Conservation (phyloP, 2,329 filamentous ascomycete species). For the Penicillium vulpinum region DNA sequence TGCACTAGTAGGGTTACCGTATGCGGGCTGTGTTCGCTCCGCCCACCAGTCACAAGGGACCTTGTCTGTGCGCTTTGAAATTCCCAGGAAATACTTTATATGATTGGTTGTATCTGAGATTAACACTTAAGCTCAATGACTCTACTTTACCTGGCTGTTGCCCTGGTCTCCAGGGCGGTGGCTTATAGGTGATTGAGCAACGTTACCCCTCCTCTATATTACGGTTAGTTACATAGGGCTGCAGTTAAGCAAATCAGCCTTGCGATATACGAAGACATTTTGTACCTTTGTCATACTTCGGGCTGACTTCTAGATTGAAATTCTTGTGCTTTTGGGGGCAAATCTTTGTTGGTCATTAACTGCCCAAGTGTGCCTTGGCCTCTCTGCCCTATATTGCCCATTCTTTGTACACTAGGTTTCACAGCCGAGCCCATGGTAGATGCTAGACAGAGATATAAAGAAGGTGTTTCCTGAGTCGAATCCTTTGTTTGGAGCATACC, state of each 20-base stretch:
- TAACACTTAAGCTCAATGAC: neutral
- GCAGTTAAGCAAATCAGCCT: neutral
- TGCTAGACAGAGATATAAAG: slow-evolving; percentile 1
- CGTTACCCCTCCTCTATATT: neutral
- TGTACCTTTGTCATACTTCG: neutral
- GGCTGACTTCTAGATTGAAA: neutral
- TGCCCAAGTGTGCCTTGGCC: slow-evolving; percentile 2
- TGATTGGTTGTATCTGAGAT: neutral
- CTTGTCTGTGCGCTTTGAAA: neutral
- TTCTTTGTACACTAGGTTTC: neutral
- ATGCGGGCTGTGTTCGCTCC: slow-evolving; percentile 7
- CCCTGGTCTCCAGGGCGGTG: neutral
- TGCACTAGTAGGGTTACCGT: neutral
- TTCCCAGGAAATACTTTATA: neutral
- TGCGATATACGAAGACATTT: neutral
- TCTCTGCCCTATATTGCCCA: neutral
- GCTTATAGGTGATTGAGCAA: neutral
- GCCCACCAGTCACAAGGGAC: neutral
- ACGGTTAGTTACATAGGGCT: neutral
- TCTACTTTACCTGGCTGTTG: neutral
- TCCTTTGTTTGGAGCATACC: neutral
- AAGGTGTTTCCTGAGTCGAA: neutral
- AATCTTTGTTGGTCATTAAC: neutral
- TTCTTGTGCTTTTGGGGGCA: neutral
- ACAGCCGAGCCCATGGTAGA: neutral